Evolutionary conservation across 345 rosid species (phyloP).

Genomic region (Firmiana major): DNA sequence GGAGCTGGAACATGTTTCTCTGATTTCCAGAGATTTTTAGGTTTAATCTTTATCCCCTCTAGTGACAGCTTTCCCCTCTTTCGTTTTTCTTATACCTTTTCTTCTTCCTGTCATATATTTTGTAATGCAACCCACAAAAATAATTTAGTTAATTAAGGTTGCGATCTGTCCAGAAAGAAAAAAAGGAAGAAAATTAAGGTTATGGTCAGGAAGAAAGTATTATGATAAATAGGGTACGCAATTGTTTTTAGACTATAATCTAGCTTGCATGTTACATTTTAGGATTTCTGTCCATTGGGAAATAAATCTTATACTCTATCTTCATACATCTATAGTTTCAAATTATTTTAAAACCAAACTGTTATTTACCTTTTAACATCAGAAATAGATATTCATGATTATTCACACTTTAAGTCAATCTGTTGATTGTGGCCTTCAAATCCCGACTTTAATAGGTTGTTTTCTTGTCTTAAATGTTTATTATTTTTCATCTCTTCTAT

Average conservation of each 20-base stretch:
- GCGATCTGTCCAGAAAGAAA: not conserved
- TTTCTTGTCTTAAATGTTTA: not conserved
- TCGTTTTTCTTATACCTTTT: not conserved
- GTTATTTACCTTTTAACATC: not conserved
- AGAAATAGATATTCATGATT: not conserved
- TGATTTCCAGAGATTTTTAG: conserved; percentile 73
- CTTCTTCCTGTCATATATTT: not conserved
- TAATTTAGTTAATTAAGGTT: not conserved
- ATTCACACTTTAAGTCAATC: not conserved
- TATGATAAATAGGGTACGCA: not conserved
- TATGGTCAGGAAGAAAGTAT: not conserved
- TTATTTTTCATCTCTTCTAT: not conserved
- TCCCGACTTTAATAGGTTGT: not conserved
- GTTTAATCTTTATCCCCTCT: conserved; percentile 30
- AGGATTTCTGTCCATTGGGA: not conserved
- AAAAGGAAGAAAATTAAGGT: not conserved
- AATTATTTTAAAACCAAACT: not conserved
- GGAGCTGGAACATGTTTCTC: conserved; percentile 86
- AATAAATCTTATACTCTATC: not conserved
- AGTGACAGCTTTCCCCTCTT: not conserved
- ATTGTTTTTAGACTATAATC: not conserved
- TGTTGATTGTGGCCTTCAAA: not conserved
- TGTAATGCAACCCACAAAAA: not conserved
- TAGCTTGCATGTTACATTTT: not conserved
- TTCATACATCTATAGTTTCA: not conserved